Base-by-base conservation (phyloP, 768 basidiomycete genomes). In the Lactifluus volemus region DNA sequence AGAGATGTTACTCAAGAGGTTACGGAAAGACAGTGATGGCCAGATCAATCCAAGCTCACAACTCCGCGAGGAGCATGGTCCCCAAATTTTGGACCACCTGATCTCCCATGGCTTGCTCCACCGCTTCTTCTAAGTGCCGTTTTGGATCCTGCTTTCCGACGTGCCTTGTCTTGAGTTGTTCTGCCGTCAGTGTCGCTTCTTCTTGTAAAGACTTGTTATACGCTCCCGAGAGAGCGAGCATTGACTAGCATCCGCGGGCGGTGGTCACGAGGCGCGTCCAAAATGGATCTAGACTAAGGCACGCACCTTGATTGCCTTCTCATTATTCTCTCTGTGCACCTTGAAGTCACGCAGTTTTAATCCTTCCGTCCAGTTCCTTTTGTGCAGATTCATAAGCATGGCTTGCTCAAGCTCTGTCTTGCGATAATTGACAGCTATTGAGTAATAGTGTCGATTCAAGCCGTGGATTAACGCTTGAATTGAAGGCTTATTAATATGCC, bases 151-250 rank as follows among this genome's bases (percentile, higher is more conserved):
- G 91, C 73, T 96, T 97, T 59, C 95, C 95, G 67, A 98, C 93
- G 73, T 97, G 95, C 67, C 97, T 85, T 53, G 95, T 98, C 78
- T 97, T 97, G 39, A 98, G 81, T 72, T 98, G 93, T 58, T 98
- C 92, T 6, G 87, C 70, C 14, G 92, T 89, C 57, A 99, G 76
- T n/a, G 94, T 98, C 56, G 93, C 88, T 73, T 98, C 97, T 73
- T 98, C 97, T 75, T 96, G 90, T 51, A 99, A 92, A 0, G 93
- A 96, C 74, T 96, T 97, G 74, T 96, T 97, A 79, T 99, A 99
- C 30, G 89, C 86, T 73, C 88, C 86, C 30, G 97, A 93, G 21
- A 99, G 83, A 39, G 83, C 74, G 53, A 98, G 84, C 97, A 99
- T 98, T 57, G 90, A 83, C 93, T 95, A 72, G 29, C 25, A 30